These are phyloP conservation scores for Pyracantha coccinea DNA, from an alignment of 331 rosid species.

Conservation along the genomic window DNA sequence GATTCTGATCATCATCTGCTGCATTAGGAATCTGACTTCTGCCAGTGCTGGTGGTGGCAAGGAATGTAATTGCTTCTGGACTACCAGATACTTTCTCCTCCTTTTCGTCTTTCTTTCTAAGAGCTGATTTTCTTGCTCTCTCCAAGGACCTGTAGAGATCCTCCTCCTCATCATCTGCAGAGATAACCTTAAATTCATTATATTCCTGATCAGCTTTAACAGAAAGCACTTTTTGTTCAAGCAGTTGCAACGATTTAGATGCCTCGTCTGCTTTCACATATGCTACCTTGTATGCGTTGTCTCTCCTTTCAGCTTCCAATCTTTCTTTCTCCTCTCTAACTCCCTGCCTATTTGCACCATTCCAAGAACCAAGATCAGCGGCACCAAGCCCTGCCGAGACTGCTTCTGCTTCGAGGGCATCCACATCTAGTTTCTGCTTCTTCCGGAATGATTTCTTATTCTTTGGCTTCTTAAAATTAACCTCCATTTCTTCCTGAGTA, in stretches of 20 bases:
- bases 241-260: conserved; percentile 54
- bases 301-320: conserved; percentile 71
- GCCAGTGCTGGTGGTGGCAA: conserved; percentile 45
- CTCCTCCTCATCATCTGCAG: conserved; percentile 79
- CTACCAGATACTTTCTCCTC: conserved; percentile 42
- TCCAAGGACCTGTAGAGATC: conserved; percentile 55
- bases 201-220: conserved; percentile 35
- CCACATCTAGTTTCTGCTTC: conserved; percentile 82
- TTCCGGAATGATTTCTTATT: conserved; percentile 84
- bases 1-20: conserved; percentile 25
- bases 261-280: conserved; percentile 87
- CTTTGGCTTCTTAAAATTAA: conserved; percentile 74
- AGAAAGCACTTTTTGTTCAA: conserved; percentile 34
- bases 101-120: conserved; percentile 43
- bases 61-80: conserved; percentile 66
- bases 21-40: conserved; percentile 20
- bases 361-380: conserved; percentile 85
- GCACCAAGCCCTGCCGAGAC: conserved; percentile 78
- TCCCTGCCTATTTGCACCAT: conserved; percentile 56
- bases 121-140: conserved; percentile 70
- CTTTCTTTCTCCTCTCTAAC: conserved; percentile 60
- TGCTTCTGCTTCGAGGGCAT: conserved; percentile 95
- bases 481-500: conserved; percentile 76
- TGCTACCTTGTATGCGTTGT: conserved; percentile 64
- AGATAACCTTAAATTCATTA: conserved; percentile 39